Base-by-base conservation (phyloP, 441 rosid genomes). In the Eutrema salsugineum region DNA sequence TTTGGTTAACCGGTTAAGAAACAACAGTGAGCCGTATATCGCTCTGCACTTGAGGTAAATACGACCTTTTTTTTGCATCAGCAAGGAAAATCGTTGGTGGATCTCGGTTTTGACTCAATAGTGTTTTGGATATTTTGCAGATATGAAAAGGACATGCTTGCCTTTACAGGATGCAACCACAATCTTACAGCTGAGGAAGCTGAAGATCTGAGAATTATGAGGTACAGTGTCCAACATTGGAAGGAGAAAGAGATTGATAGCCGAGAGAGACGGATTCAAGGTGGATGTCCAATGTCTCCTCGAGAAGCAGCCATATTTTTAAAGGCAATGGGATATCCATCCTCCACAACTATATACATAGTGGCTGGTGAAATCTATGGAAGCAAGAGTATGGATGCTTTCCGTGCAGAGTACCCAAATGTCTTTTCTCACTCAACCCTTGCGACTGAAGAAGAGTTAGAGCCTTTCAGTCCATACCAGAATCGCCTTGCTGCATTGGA, bases 401-500 rank as follows among this genome's bases (percentile, higher is more conserved):
- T 91, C 70, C 86, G 80, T 24, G 72, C 78, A n/a, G 97, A 90
- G 81, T 94, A 83, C 70, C 98, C 98, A 5, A 91, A 94, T 69
- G 92, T 89, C 56, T 91, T 71, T 68, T 58, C 91, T 59, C 98
- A 94, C 81, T 77, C 85, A 39, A 85, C 86, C 58, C 84, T 94
- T 16, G 92, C 96, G 4, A 94, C 93, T 2, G 77, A 84, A 73
- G 90, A 85, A 75, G 98, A 91, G 83, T 48, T 94, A 36, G 93
- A 86, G 68, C 86, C 93, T 38, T 89, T 91, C 72, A 77, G 73
- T 65, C 76, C 70, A 15, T 91, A 87, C 80, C 97, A 91, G 80
- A 94, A 94, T 62, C 96, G 94, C 47, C 87, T 94, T 3, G 99
- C 97, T n/a, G 97, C 96, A 6, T 75, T 94, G 85, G 98, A 94